phyloP scores from a whole-genome alignment of 805 yeast genomes.

The Ogataea sp. region DNA sequence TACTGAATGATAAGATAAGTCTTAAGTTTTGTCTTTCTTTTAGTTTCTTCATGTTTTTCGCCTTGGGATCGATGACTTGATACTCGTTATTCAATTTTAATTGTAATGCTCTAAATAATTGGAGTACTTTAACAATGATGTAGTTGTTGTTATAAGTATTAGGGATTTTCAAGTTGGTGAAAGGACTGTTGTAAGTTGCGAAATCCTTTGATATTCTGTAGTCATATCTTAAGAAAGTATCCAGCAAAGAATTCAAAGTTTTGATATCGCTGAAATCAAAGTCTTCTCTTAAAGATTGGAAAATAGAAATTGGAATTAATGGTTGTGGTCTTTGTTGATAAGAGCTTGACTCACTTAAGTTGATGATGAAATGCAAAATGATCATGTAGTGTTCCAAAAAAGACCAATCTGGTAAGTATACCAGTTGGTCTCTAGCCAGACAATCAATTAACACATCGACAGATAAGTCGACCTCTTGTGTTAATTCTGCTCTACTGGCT shows the following conservation, averaged over 20 bases:
- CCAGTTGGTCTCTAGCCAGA: constrained; percentile 36
- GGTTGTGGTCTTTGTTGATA: too few relatives aligned
- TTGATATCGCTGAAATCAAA: constrained; percentile 9
- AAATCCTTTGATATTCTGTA: constrained; percentile 4
- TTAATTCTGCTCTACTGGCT: constrained; percentile 12
- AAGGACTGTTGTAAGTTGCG: constrained; percentile 4
- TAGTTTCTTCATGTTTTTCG: constrained; percentile 12
- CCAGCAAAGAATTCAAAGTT: constrained; percentile 11
- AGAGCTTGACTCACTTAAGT: constrained; percentile 23
- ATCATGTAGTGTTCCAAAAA: constrained; percentile 29
- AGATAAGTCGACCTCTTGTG: constrained; percentile 17
- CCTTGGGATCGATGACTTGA: constrained; percentile 14
- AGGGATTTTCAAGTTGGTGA: not conserved
- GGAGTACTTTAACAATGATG: constrained; percentile 33
- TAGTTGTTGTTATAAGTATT: constrained; percentile 24
- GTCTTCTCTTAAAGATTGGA: constrained; percentile 1
- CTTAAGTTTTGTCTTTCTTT: constrained; percentile 22
- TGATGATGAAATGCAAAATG: constrained; percentile 17
- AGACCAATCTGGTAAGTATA: constrained; percentile 51
- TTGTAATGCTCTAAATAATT: constrained; percentile 23
- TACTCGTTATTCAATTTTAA: constrained; percentile 19
- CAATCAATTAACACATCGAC: constrained; percentile 40
- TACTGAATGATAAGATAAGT: constrained; percentile 23
- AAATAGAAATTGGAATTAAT: constrained; percentile 16
- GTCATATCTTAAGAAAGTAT: constrained; percentile 10